Evolutionary conservation across 345 rosid species (phyloP).

Genomic region (Microthlaspi erraticum): DNA sequence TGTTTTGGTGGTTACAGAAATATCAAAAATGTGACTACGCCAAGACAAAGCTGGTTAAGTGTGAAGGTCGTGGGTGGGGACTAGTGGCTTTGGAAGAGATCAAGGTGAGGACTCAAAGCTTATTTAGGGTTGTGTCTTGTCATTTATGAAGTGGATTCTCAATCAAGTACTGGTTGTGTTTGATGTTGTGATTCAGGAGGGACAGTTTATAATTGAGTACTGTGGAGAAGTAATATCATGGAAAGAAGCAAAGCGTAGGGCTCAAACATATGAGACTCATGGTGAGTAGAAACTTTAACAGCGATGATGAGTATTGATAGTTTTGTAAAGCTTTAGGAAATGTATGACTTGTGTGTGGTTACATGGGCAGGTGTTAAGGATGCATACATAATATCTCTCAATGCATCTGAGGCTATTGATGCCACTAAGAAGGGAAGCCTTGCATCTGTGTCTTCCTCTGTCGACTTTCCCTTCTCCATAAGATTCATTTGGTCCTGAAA

Average conservation of each 20-base stretch:
- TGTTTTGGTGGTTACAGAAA: conserved; percentile 53
- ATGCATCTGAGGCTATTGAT: conserved; percentile 82
- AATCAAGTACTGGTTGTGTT: conserved; percentile 15
- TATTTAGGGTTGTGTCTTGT: conserved; percentile 7
- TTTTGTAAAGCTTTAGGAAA: conserved; percentile 2
- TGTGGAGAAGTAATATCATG: conserved; percentile 99
- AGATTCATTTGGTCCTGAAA: too few relatives aligned
- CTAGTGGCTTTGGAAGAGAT: conserved; percentile 82
- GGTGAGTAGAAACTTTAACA: conserved; percentile 49
- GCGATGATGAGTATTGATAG: conserved; percentile 5
- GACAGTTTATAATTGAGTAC: conserved; percentile 89
- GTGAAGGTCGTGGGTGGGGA: conserved; percentile 92
- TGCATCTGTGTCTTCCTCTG: too few relatives aligned
- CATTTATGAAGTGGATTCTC: background rate
- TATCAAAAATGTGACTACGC: conserved; percentile 88
- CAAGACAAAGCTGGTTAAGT: conserved; percentile 70
- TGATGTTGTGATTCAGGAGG: conserved; percentile 57
- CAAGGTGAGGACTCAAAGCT: conserved; percentile 54
- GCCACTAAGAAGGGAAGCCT: conserved; percentile 93
- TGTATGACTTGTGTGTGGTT: conserved; percentile 16
- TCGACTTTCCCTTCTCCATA: too few relatives aligned
- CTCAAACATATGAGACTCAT: conserved; percentile 74
- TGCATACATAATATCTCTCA: conserved; percentile 90
- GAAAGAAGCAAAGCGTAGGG: conserved; percentile 89
- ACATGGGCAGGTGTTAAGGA: conserved; percentile 76